A percentile compares a stretch with the other conserved stretches of the same genome.
Evolutionary conservation across 1,284 basidiomycete species (phyloP).

Genomic region (Amylostereum chailletii): DNA sequence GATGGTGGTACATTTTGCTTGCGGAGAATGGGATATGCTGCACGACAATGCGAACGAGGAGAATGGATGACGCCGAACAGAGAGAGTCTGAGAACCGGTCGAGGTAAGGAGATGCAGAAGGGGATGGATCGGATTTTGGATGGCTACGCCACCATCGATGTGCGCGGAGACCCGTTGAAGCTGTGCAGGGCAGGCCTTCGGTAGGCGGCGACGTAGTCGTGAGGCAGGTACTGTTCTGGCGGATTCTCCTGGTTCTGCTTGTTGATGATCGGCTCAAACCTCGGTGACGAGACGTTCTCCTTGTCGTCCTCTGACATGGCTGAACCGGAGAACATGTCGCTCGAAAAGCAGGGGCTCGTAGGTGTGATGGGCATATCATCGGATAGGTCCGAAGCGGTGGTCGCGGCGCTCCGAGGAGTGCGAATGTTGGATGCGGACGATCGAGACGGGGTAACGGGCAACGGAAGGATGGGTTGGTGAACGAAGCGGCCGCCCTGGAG

Average conservation of each 20-base stretch:
- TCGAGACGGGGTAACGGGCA: slow-evolving; percentile 68
- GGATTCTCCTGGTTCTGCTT: slow-evolving; percentile 58
- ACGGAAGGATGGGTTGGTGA: slow-evolving; percentile 36
- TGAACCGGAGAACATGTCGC: slow-evolving; percentile 45
- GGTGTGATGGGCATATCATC: slow-evolving; percentile 79
- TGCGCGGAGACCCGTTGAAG: slow-evolving; percentile 41
- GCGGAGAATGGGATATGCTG: slow-evolving; percentile 13
- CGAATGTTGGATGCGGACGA: slow-evolving; percentile 39
- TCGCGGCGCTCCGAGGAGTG: slow-evolving; percentile 67
- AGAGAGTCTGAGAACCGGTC: slow-evolving; percentile 8
- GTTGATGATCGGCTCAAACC: slow-evolving; percentile 62
- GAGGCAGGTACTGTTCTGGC: slow-evolving; percentile 68
- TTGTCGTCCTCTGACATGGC: slow-evolving; percentile 61
- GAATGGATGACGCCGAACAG: slow-evolving; percentile 15
- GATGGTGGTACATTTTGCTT: slow-evolving; percentile 71
- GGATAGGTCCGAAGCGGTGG: slow-evolving; percentile 63
- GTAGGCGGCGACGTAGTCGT: slow-evolving; percentile 62
- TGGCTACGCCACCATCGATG: slow-evolving; percentile 47
- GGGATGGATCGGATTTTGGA: slow-evolving; percentile 10
- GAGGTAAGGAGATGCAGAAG: slow-evolving; percentile 6
- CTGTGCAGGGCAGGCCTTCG: slow-evolving; percentile 67
- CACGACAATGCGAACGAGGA: slow-evolving; percentile 13
- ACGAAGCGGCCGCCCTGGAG: slow-evolving; percentile 67
- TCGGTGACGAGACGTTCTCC: slow-evolving; percentile 55
- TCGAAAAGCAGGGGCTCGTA: slow-evolving; percentile 51